Percentiles rank a stretch among this genome's conserved stretches.
Evolutionary conservation across 441 rosid genomes (phyloP).

Genomic region (Erodium trifolium): DNA sequence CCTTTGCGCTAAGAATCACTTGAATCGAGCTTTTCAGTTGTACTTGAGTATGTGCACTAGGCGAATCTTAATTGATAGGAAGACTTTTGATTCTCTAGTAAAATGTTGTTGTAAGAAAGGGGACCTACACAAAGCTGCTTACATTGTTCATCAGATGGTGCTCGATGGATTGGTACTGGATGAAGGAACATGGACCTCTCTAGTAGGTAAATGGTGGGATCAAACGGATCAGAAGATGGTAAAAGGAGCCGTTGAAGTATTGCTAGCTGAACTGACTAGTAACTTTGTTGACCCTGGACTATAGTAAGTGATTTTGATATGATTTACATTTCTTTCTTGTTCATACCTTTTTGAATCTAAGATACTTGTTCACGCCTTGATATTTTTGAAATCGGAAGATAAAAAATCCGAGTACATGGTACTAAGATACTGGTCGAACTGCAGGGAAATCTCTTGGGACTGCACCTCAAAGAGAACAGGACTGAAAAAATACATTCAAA

Average conservation of each 20-base stretch:
- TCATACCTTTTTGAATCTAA: background rate
- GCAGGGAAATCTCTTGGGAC: background rate
- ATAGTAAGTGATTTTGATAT: background rate
- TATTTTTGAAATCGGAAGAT: background rate
- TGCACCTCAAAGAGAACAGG: too few relatives aligned
- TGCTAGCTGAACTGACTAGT: slow-evolving; percentile 17
- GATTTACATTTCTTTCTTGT: background rate
- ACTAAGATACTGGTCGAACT: background rate
- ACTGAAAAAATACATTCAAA: too few relatives aligned
- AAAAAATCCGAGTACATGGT: background rate
- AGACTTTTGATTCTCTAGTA: slow-evolving; percentile 35
- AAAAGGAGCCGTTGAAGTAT: slow-evolving; percentile 27
- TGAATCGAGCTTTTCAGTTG: slow-evolving; percentile 46
- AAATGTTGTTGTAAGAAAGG: slow-evolving; percentile 48
- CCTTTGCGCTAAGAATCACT: slow-evolving; percentile 35
- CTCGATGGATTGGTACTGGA: slow-evolving; percentile 54
- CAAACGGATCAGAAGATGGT: slow-evolving; percentile 20
- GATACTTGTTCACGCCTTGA: background rate
- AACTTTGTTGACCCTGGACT: slow-evolving; percentile 13
- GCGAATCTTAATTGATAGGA: slow-evolving; percentile 56
- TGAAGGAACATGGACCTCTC: slow-evolving; percentile 39
- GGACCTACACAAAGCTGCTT: slow-evolving; percentile 48
- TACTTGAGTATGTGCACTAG: slow-evolving; percentile 60
- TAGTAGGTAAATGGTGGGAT: slow-evolving; percentile 38
- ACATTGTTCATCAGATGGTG: slow-evolving; percentile 54